Conservation (phyloP, 2,329 filamentous ascomycete genomes). For the Lasiodiplodia citricola region DNA sequence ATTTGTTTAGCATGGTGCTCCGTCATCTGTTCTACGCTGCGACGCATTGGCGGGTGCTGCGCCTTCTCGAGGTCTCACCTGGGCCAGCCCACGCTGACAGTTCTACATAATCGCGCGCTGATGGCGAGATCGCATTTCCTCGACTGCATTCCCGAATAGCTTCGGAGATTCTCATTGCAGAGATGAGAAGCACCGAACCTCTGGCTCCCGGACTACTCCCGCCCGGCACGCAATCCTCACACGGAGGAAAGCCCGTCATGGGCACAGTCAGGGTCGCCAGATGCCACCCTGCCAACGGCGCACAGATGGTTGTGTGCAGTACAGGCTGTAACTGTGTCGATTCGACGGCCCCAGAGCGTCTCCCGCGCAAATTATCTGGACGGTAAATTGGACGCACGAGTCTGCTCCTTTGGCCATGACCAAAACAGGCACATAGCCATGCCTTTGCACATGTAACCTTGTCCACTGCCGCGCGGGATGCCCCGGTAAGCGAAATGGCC, state of each 20-base stretch:
- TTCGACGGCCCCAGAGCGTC: background rate
- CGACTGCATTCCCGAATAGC: background rate
- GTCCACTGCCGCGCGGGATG: constrained; percentile 10
- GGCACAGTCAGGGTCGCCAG: constrained; percentile 8
- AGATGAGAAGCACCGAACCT: background rate
- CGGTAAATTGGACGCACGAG: constrained; percentile 19
- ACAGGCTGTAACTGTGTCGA: background rate
- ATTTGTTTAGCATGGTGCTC: constrained; percentile 7
- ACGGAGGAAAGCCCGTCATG: constrained; percentile 12
- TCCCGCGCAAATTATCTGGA: constrained; percentile 17
- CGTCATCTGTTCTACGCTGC: constrained; percentile 10
- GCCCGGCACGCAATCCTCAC: background rate
- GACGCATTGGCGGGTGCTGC: constrained; percentile 13
- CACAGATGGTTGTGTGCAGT: constrained; percentile 9
- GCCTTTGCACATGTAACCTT: background rate
- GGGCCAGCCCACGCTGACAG: background rate
- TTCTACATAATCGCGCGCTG: background rate
- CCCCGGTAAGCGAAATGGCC: constrained; percentile 22
- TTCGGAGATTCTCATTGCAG: constrained; percentile 17
- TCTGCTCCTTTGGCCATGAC: constrained; percentile 6
- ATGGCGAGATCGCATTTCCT: constrained; percentile 3
- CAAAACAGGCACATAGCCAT: constrained; percentile 8
- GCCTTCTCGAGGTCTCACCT: constrained; percentile 13
- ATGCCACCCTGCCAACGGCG: background rate
- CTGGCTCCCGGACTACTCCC: background rate